A percentile compares a stretch with the other conserved stretches of the same genome.
Conservation (phyloP, 495 filamentous ascomycete genomes). For the Penicillium ochrochloron region DNA sequence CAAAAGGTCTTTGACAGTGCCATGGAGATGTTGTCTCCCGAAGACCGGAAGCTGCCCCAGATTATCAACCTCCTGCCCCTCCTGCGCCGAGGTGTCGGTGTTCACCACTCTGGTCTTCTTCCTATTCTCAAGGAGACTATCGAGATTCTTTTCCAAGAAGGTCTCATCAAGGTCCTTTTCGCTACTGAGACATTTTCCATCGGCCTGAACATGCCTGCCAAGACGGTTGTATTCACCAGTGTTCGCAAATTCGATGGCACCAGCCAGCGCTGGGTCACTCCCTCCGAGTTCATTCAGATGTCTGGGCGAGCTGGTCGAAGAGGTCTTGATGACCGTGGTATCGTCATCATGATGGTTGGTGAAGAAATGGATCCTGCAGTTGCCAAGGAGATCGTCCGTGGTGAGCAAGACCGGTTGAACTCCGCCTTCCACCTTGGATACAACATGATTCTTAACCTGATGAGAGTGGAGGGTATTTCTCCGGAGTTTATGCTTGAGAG, state of each 20-base stretch:
- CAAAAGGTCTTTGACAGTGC: constrained; percentile 90
- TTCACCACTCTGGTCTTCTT: constrained; percentile 94
- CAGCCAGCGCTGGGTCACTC: constrained; percentile 81
- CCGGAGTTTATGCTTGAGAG: constrained; percentile 96
- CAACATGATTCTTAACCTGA: constrained; percentile 97
- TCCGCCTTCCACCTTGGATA: constrained; percentile 98
- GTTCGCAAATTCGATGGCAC: constrained; percentile 93
- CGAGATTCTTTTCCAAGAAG: constrained; percentile 98
- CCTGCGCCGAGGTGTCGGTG: constrained; percentile 87
- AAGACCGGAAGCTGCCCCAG: constrained; percentile 84
- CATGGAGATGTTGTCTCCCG: constrained; percentile 85
- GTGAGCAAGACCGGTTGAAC: constrained; percentile 94
- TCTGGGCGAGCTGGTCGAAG: constrained; percentile 93
- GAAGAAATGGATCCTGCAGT: constrained; percentile 94
- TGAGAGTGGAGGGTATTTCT: constrained; percentile 93
- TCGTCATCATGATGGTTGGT: constrained; percentile 99
- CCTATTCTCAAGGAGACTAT: constrained; percentile 98
- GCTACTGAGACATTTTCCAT: constrained; percentile 99
- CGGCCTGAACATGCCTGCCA: constrained; percentile 98
- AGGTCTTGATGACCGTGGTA: constrained; percentile 96
- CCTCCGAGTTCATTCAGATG: constrained; percentile 98
- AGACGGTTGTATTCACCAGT: constrained; percentile 96
- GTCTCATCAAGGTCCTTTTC: constrained; percentile 95
- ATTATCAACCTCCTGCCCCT: constrained; percentile 91
- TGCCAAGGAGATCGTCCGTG: constrained; percentile 92